Evolutionary conservation across 2,329 filamentous ascomycete species (phyloP).

Genomic region (Nothophaeocryptopus gaeumannii): DNA sequence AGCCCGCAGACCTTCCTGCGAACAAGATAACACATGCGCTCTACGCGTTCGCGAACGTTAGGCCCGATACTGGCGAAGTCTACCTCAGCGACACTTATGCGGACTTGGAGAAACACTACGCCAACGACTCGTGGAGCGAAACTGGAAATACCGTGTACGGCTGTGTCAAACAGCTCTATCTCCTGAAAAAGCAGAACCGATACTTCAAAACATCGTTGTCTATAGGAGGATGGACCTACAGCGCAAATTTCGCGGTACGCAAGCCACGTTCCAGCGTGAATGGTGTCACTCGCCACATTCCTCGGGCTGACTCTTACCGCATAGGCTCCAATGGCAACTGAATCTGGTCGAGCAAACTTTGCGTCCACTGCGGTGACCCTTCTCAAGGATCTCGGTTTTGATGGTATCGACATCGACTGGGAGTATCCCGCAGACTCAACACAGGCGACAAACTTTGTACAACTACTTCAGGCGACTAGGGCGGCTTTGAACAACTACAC

Average conservation of each 20-base stretch:
- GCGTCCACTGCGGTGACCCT: conserved; percentile 69
- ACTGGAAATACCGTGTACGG: conserved; percentile 71
- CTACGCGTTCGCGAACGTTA: conserved; percentile 90
- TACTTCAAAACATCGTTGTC: conserved; percentile 77
- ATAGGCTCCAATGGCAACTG: conserved; percentile 42
- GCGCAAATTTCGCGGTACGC: conserved; percentile 65
- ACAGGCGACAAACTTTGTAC: conserved; percentile 41
- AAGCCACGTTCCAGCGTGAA: background rate
- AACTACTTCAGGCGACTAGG: conserved; percentile 39
- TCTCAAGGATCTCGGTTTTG: conserved; percentile 75
- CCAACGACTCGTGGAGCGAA: conserved; percentile 63
- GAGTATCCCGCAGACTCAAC: conserved; percentile 43
- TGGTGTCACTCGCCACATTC: background rate
- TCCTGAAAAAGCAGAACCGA: conserved; percentile 72
- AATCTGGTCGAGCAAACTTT: conserved; percentile 61
- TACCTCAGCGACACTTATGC: conserved; percentile 67
- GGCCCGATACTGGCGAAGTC: conserved; percentile 75
- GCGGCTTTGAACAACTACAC: conserved; percentile 42
- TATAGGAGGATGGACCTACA: conserved; percentile 80
- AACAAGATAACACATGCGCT: conserved; percentile 83
- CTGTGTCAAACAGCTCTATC: conserved; percentile 70
- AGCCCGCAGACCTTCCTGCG: conserved; percentile 77
- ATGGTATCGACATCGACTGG: conserved; percentile 50
- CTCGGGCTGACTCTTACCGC: background rate
- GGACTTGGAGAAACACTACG: conserved; percentile 67